Conservation (phyloP, 148 eudicot species). For the Camellia japonica region DNA sequence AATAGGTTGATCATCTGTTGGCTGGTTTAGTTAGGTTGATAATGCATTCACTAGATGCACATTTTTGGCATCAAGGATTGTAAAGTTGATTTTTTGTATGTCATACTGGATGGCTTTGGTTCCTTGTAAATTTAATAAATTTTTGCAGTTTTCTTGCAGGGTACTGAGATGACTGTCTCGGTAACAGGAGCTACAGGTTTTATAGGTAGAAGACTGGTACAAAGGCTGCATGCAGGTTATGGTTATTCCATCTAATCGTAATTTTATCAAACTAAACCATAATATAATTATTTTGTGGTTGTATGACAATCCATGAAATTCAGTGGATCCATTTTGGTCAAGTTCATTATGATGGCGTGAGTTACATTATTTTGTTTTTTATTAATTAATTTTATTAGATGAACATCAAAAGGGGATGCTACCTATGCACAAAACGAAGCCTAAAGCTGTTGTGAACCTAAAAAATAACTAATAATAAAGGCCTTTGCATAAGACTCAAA, state of each 20-base stretch:
- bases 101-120: neutral
- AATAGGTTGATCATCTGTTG: neutral
- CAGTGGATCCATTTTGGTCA: neutral
- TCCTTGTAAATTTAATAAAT: constrained; percentile 1
- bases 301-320: neutral
- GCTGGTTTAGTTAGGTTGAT: neutral
- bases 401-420: neutral
- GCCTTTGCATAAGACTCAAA: neutral
- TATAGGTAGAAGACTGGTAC: constrained; percentile 82
- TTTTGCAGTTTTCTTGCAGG: constrained; percentile 27
- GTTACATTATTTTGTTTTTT: neutral
- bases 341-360: neutral
- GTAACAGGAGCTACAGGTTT: constrained; percentile 98
- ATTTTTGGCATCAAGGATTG: neutral
- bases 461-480: neutral
- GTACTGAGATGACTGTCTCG: constrained; percentile 80
- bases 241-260: neutral
- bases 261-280: neutral
- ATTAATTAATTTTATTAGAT: neutral
- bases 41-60: neutral
- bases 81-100: neutral
- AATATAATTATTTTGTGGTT: neutral
- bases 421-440: neutral
- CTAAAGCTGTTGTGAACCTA: neutral
- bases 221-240: constrained; percentile 71